Evolutionary conservation across 1,284 basidiomycete species (phyloP), one percentile per base, ranked within the genome.

Genomic region (Cryptococcus amylolentus): DNA sequence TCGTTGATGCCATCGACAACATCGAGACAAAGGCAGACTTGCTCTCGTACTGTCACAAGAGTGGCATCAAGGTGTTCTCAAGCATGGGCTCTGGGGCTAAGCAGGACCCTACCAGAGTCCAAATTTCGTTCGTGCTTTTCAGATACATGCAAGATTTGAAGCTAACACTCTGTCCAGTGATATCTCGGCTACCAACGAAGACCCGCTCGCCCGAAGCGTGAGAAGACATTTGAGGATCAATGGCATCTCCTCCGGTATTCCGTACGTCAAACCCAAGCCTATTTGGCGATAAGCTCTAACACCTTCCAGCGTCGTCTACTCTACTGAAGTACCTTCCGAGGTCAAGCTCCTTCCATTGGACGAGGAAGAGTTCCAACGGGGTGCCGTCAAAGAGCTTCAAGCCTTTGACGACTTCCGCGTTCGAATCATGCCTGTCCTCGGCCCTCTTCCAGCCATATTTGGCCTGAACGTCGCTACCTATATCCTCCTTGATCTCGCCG

Each of bases 21-120:
- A 92, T 98, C 61, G 84, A 89, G 46, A 95, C 95, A 1, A 98
- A 98, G 77, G 88, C 93, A 23, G 89, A 94, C 66, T 80, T 95
- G 28, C 81, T 96, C 8, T 86, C 88, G 55, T 86, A 92, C 70
- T 95, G 92, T 67, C 83, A 88, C 65, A 82, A 86, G 57, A 81
- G 86, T 62, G 72, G 81, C 38, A 85, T 93, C 75, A 89, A 89
- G 80, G 88, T 96, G 18, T 96, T 98, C 76, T 90, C 93, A 1
- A 92, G 91, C 18, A 96, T 98, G 91, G 96, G 96, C 43, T 91
- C 95, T 1, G 88, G 94, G n/a, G 90, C 94, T 7, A 99, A 98
- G 79, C 84, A 83, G 59, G 96, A 99, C 73, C 93, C 96, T 0
- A 96, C 93, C 5, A 84, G 93, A 35, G 84, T 98, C 27, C 95